Conservation (phyloP, 768 basidiomycete species). For the Sarcomyxa edulis region DNA sequence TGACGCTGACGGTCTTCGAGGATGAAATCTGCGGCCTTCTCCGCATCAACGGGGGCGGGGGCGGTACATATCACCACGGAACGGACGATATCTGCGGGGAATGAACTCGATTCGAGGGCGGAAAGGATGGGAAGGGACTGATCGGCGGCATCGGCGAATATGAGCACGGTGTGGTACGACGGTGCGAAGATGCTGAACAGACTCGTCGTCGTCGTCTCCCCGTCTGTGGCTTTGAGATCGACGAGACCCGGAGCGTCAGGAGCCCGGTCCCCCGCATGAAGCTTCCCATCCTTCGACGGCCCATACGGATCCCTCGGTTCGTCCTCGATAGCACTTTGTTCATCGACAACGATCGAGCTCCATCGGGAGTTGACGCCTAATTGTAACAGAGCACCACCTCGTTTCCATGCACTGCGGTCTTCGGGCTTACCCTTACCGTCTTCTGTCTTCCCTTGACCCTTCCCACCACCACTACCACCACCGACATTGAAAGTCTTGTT, state of each 20-base stretch:
- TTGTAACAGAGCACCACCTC: constrained; percentile 16
- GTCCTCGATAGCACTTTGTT: constrained; percentile 20
- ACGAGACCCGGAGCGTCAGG: constrained; percentile 29
- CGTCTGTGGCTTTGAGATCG: constrained; percentile 18
- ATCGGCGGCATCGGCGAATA: constrained; percentile 23
- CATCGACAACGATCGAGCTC: constrained; percentile 31
- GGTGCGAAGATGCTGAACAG: constrained; percentile 30
- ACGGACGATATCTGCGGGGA: constrained; percentile 1
- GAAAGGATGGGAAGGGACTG: constrained; percentile 6
- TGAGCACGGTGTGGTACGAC: constrained; percentile 33
- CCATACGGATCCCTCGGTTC: constrained; percentile 18
- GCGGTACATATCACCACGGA: no score
- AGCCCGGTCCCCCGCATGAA: constrained; percentile 39
- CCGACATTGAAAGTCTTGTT: constrained; percentile 13
- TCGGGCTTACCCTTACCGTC: constrained; percentile 5
- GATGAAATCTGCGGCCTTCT: constrained; percentile 11
- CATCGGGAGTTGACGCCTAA: constrained; percentile 29
- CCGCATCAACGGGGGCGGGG: no score
- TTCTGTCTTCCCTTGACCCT: constrained; percentile 1
- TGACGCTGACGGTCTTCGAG: constrained; percentile 31
- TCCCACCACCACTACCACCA: no score
- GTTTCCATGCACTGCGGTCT: constrained; percentile 1
- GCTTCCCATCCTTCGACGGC: constrained; percentile 14
- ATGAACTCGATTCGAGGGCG: constrained; percentile 8
- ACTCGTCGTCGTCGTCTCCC: constrained; percentile 11